Base-by-base conservation (phyloP, 2,329 filamentous ascomycete genomes). In the Phoma herbarum region DNA sequence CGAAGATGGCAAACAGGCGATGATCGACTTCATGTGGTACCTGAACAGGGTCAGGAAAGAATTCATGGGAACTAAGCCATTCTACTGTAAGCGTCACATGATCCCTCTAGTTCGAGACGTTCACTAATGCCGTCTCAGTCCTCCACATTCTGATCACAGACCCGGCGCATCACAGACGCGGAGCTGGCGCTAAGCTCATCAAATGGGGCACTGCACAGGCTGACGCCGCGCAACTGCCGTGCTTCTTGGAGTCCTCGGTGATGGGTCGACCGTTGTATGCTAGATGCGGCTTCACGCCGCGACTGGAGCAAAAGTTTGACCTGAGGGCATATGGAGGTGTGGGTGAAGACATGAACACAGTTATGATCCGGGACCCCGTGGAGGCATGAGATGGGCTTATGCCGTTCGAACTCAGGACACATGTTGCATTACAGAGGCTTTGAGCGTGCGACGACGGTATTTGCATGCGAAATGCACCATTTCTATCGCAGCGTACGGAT, bases 181-280 rank as follows among this genome's bases (percentile, higher is more conserved):
- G 81, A 1, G 77, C 80, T 25, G 81, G 79, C 0, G 65, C 67
- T 1, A 63, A 77, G 68, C 65, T 78, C 9, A 47, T 83, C 50
- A 60, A 75, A 23, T 78, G 76, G 75, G 81, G 80, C 0, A 60
- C 75, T 5, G 64, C 73, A 25, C 63, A 75, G 59, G 80, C 80
- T 22, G 80, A 83, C 60, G 63, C 69, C 42, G 63, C 74, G 16
- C 70, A 75, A 1, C 47, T 83, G 20, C 75, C 75, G n/a, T 65
- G 67, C 2, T 82, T 77, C 61, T 61, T 83, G 9, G 81, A 83
- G 56, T 71, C 78, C 3, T 77, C 76, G 10, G 68, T 72, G 10
- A 71, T 72, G 51, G 81, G 80, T 0, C 74, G 67, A 47, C 74
- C 72, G 8, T 54, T 83, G 47, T 83, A 83, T 60, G 67, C 63